Base-by-base conservation (phyloP, 2,329 filamentous ascomycete genomes). In the Claviceps purpurea region DNA sequence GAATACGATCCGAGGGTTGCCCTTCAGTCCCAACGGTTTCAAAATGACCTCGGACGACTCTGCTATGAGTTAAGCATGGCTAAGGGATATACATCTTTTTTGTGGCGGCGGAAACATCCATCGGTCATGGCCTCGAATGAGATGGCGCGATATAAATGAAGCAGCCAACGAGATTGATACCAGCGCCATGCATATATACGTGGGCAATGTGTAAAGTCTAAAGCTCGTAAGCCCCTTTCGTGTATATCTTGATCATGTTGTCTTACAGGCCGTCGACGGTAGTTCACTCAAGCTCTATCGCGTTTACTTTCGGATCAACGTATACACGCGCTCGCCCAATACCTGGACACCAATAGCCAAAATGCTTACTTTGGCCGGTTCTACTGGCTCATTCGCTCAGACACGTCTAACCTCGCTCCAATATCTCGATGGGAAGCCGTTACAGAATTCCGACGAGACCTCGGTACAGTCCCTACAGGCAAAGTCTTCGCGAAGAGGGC, bases 81-180 rank as follows among this genome's bases (percentile, higher is more conserved):
- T 87, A 8, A 70, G 69, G 5, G 84, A 82, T 0, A 66, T 91
- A 3, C 85, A 89, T 56, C 68, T 93, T 0, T 94, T 88, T 60
- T 88, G 84, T 57, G 88, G 88, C 1, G 83, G 84, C 18, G 87
- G 88, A 0, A 89, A 84, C 50, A 81, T 93, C 50, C 50, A 81
- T 93, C 50, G 87, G 87, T 5, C 75, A 85, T 34, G 87, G 87
- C 0, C 70, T 94, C 0, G 86, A 89, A 63, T 85, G 89, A 50
- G 79, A 79, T 1, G 80, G 81, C 0, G 80, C 73, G 0, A 73
- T 89, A 0, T 63, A 80, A 26, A 85, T 85, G 63, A 70, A 73
- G 3, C 85, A 79, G 80, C 79, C 0, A 82, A 90, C 26, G 88
- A 94, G 59, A 78, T 79, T 53, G 77, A 76, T 52, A 58, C 68